Evolutionary conservation across 805 yeast species (phyloP), one percentile per base, ranked within the genome.

Genomic region (Kuraishia floccosa): DNA sequence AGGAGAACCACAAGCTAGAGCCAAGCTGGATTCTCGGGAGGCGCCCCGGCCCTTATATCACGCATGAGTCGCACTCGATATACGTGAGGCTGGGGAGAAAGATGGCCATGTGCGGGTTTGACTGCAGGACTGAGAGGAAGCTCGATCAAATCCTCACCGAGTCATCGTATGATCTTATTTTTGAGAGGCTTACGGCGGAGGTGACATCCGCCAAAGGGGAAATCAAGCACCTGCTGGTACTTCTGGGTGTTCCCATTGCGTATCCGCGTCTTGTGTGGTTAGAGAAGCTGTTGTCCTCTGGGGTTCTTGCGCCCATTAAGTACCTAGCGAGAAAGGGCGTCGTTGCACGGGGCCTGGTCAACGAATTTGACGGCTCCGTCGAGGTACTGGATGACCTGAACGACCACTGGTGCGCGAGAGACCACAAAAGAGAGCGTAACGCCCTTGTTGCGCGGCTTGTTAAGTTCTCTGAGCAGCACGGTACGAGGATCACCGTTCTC

Each of bases 321-420:
- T 65, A 49, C 34, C 42, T 77, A 17, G 72, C 89, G 3, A 62
- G 68, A 33, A 68, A 65, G 35, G 85, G 86, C 3, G 54, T 81
- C 25, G 49, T 76, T 22, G 68, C 75, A 30, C 65, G 67, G 36
- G 93, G 94, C 0, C 54, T 89, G 21, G 85, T 85, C 17, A 89
- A 91, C 48, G 91, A 83, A 42, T 89, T 87, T 46, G 96, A 87
- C 49, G 96, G 96, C 2, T 73, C 80, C 25, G 76, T 89, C 5
- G 97, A 89, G 55, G 72, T 89, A 11, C 65, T 91, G 41, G 97
- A 91, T 49, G 97, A 89, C 51, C 63, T 91, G 53, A 78, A 86
- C 47, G 98, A 89, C 50, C 97, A 89, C 57, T 89, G 98, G 98
- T 86, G 96, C 52, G 78, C 95, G 3, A 66, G 66, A 36, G 70